These are phyloP conservation scores for Cystobasidium slooffiae DNA, from an alignment of 1,284 basidiomycete genomes.

Conservation along the genomic window DNA sequence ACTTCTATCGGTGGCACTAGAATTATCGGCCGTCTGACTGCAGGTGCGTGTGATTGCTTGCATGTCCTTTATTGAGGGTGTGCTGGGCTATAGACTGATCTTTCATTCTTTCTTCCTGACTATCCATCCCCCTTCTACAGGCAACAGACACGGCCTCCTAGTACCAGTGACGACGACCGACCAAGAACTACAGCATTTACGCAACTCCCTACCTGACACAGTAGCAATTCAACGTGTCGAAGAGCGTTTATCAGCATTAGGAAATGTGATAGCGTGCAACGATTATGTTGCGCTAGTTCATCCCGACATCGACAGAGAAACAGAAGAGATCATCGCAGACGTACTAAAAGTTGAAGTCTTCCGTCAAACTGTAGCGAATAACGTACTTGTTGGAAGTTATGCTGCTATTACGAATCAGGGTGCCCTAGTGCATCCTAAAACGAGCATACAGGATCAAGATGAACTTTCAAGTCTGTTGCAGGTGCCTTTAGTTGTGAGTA, in stretches of 20 bases:
- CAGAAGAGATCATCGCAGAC: conserved; percentile 99
- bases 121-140: conserved; percentile 57
- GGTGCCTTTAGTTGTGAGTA: conserved; percentile 85
- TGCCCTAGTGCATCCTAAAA: conserved; percentile 95
- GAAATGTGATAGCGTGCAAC: conserved; percentile 98
- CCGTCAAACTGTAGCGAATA: conserved; percentile 93
- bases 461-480: conserved; percentile 94
- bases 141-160: conserved; percentile 93
- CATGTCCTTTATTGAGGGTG: not conserved
- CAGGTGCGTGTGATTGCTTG: conserved; percentile 64
- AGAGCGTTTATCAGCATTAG: conserved; percentile 92
- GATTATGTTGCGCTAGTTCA: conserved; percentile 97
- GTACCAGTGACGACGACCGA: conserved; percentile 95
- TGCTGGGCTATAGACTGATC: not conserved
- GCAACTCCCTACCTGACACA: conserved; percentile 90
- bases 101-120: not conserved
- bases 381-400: conserved; percentile 95
- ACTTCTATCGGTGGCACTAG: conserved; percentile 94
- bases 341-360: conserved; percentile 99
- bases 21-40: conserved; percentile 90
- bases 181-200: conserved; percentile 95
- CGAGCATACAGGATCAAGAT: conserved; percentile 95
- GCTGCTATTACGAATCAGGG: conserved; percentile 95
- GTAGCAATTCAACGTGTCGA: conserved; percentile 95
- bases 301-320: conserved; percentile 97